Evolutionary conservation across 495 filamentous ascomycete genomes (phyloP).

Genomic region (Cercophora newfieldiana): DNA sequence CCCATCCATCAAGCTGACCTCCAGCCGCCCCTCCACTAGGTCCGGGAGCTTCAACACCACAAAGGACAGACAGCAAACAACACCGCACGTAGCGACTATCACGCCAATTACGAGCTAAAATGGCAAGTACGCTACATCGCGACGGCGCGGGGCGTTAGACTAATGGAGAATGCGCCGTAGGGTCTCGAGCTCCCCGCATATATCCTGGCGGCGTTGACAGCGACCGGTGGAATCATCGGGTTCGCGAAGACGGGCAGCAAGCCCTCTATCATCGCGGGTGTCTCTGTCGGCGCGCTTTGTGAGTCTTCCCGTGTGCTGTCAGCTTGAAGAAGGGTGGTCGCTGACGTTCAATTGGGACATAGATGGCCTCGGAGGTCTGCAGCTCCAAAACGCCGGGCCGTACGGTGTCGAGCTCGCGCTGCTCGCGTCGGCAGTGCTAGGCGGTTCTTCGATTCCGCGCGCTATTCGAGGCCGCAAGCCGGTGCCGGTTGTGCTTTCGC

Average conservation of each 20-base stretch:
- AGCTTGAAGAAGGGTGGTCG: background rate
- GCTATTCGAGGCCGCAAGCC: slow-evolving; percentile 78
- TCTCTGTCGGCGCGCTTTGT: slow-evolving; percentile 70
- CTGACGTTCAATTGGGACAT: slow-evolving; percentile 4
- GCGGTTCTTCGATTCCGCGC: slow-evolving; percentile 77
- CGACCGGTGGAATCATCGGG: slow-evolving; percentile 81
- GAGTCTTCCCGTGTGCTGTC: slow-evolving; percentile 21
- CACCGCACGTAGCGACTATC: background rate
- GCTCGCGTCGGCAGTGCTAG: slow-evolving; percentile 78
- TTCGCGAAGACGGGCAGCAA: slow-evolving; percentile 78
- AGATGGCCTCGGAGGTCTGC: slow-evolving; percentile 69
- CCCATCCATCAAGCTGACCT: background rate
- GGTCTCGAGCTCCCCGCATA: slow-evolving; percentile 55
- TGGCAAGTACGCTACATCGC: background rate
- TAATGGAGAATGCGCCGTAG: slow-evolving; percentile 14
- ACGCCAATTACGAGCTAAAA: background rate
- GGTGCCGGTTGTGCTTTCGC: slow-evolving; percentile 70
- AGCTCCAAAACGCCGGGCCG: slow-evolving; percentile 62
- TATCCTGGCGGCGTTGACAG: slow-evolving; percentile 78
- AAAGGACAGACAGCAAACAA: slow-evolving; percentile 8
- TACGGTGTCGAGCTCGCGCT: slow-evolving; percentile 76
- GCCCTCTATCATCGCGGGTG: slow-evolving; percentile 80
- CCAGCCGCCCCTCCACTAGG: background rate
- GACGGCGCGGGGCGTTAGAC: background rate
- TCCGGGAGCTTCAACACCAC: slow-evolving; percentile 13